Evolutionary conservation across 2,329 filamentous ascomycete genomes (phyloP), one percentile per base, ranked within the genome.

Genomic region (Ascochyta viciae-villosae): DNA sequence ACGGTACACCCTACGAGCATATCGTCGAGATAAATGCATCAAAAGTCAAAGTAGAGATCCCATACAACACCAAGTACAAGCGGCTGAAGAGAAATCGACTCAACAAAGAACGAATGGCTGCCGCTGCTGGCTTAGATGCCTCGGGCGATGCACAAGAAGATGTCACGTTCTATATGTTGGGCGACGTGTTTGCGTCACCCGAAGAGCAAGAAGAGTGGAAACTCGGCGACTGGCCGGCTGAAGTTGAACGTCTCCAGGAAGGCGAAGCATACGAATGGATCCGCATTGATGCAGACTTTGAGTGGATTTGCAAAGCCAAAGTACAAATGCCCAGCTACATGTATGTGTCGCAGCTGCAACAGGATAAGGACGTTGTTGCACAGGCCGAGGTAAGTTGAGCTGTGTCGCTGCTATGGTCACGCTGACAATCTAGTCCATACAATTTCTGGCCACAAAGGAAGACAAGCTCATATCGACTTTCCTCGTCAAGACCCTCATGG

Each of bases 61-160:
- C 94, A 0, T 99, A 99, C 78, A 98, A 98, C 68, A 99, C 95
- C 0, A 99, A 99, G 74, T 99, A 99, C 79, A 99, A 98, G 79
- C 88, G 96, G 8, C 83, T 99, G 3, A 99, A 99, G 80, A 84
- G 93, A 42, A 97, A 90, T 56, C 86, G 89, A 40, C 83, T 90
- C 29, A 87, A 94, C 73, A 92, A 92, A 73, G 91, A 96, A 73
- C 87, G 91, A 57, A 87, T 85, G 22, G 84, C 84, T 35, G 86
- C 84, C 45, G 86, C 82, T 23, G 83, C 80, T 39, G 89, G 83
- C 53, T 84, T 85, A 47, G 90, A 89, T 68, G 82, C 82, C 42
- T 79, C 80, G 61, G 82, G 83, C 15, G 89, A 90, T 58, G 60
- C 66, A 19, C 87, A 91, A 50, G 89, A 95, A 50, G 92, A 96